Base-by-base conservation (phyloP, 1,284 basidiomycete species). In the Ustilago esculenta region DNA sequence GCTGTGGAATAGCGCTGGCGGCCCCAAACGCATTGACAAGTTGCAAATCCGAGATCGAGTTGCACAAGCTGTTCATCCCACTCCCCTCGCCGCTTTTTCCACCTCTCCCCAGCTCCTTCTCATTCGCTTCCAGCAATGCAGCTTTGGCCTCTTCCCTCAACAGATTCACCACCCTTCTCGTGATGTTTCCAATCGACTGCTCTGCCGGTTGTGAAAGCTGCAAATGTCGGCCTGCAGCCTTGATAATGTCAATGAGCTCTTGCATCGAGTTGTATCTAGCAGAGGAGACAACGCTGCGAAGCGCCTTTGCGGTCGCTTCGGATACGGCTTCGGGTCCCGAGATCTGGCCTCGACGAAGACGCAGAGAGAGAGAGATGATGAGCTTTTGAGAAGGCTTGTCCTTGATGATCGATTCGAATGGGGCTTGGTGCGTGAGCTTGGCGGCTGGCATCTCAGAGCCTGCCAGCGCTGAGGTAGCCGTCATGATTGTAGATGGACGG, bases 111-210 rank as follows among this genome's bases (percentile, higher is more conserved):
- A 45, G 29, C 39, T 60, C 67, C 43, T 69, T 64, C 36, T 64
- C 60, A 18, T 46, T 48, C n/a, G 70, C 59, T 40, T 69, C 54
- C 24, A 63, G 6, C 30, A 63, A 14, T 35, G 67, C 73, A 4
- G 75, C 76, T 23, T 71, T 69, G 6, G 79, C 81, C 80, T 98
- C 95, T 83, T 98, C 95, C 44, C 92, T 87, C 63, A 98, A 90
- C 76, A 96, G 90, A 79, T 94, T 92, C 29, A 96, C 85, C 33
- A 97, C 89, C 73, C 93, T 90, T 30, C 94, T 88, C 40, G 95
- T 90, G 27, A 94, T 95, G 81, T 97, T 98, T 12, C 92, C 93
- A 35, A 96, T 90, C 37, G 92, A 90, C 76, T 94, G 90, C 81
- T 98, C 95, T 94, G 52, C 46, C 10, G 93, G 92, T 79, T 97